A percentile compares a stretch with the other conserved stretches of the same genome.
Evolutionary conservation across 306 rosid genomes (phyloP).

Genomic region (Vicia sativa): DNA sequence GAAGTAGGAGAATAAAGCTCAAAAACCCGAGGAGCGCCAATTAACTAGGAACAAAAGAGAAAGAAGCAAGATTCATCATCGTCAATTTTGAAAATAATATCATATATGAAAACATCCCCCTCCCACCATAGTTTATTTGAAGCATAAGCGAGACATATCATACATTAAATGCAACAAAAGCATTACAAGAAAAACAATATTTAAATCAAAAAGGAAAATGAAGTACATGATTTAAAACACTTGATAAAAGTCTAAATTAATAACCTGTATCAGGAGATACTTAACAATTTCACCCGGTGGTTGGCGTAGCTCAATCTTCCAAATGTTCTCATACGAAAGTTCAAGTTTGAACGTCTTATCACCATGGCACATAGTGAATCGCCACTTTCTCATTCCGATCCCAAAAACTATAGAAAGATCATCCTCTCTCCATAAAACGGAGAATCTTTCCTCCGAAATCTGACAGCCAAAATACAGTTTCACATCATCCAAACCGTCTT

Average conservation of each 20-base stretch:
- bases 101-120: background rate
- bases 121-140: background rate
- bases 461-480: constrained; percentile 67
- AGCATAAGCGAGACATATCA: background rate
- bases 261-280: constrained; percentile 82
- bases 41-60: constrained; percentile 48
- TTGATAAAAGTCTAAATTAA: background rate
- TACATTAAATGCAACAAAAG: background rate
- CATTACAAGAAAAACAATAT: background rate
- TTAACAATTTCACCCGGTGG: constrained; percentile 45
- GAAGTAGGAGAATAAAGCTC: constrained; percentile 39
- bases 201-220: background rate
- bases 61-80: constrained; percentile 3
- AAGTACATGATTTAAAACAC: background rate
- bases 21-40: constrained; percentile 77
- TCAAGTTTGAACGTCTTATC: constrained; percentile 50
- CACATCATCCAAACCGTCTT: constrained; percentile 45
- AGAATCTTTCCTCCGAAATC: constrained; percentile 51
- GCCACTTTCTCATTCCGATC: constrained; percentile 46
- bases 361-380: constrained; percentile 40
- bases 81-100: background rate
- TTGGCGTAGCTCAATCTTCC: constrained; percentile 61
- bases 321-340: constrained; percentile 65
- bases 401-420: constrained; percentile 58
- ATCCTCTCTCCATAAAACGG: constrained; percentile 39